Base-by-base conservation (phyloP, 495 filamentous ascomycete species). In the Xylaria scruposa region DNA sequence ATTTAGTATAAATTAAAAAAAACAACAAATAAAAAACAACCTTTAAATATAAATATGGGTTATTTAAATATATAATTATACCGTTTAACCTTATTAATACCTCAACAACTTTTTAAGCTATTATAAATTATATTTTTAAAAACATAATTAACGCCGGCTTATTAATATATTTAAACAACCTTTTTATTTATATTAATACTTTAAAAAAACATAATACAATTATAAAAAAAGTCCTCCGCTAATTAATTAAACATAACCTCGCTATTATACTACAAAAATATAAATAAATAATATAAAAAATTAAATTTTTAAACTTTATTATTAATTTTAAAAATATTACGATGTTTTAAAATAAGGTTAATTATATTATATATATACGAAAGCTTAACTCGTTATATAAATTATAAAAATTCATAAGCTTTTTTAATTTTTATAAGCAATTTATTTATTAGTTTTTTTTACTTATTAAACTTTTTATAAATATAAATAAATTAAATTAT, bases 11-110 rank as follows among this genome's bases (percentile, higher is more conserved):
- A 19, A 58, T 58, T 58, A 58, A 58, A 58, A 26, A 29, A 58
- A 31, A 24, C 8, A 7, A 58, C 13, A 31, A 58, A 58, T 58
- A 58, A 58, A 58, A 58, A 58, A 58, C 13, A 29, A 24, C 53
- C 8, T 58, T 58, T 31, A 29, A 31, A 29, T 58, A 58, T 31
- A 58, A 58, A 13, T 58, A 58, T 31, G 31, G 31, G 13, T 31
- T 58, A 26, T 58, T 58, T 58, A 58, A 58, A 58, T 58, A 58
- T 58, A 58, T 15, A 12, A 13, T 58, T 29, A 33, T 33, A 33
- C 4, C 4, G 4, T 2, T 33, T 2, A 33, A 33, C 2, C 4
- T 33, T 33, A 33, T 19, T 58, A 58, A 19, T 58, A 31, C 26
- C 4, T 58, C 13, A 58, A 2, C 24, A 10, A 58, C 13, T 12